phyloP scores from a whole-genome alignment of 106 monocot genomes.

The Apostasia ramifera region DNA sequence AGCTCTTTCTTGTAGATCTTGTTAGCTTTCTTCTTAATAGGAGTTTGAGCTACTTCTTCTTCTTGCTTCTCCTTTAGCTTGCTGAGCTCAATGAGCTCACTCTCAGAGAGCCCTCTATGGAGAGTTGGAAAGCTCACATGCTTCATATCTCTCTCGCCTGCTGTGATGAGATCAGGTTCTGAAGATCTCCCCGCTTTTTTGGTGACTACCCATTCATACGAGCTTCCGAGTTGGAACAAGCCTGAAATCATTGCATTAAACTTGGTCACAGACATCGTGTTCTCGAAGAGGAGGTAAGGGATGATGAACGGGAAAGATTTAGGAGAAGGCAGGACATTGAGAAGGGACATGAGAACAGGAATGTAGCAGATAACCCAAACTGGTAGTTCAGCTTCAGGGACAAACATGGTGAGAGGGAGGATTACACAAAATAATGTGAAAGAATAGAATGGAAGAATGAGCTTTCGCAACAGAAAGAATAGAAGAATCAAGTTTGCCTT shows the following conservation, averaged over 20 bases:
- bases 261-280: conserved; percentile 94
- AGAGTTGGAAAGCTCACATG: not conserved
- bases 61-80: not conserved
- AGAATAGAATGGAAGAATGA: conserved; percentile 83
- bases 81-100: conserved; percentile 35
- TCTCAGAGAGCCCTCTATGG: conserved; percentile 23
- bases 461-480: conserved; percentile 73
- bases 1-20: conserved; percentile 79
- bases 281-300: conserved; percentile 87
- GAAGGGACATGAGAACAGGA: conserved; percentile 68
- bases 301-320: conserved; percentile 82
- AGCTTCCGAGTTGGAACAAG: conserved; percentile 61
- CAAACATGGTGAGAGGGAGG: conserved; percentile 89
- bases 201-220: conserved; percentile 86
- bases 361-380: conserved; percentile 85
- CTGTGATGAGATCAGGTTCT: conserved; percentile 55
- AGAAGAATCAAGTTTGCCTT: conserved; percentile 46
- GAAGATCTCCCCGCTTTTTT: conserved; percentile 81
- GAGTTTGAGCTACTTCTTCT: conserved; percentile 4
- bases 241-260: conserved; percentile 94
- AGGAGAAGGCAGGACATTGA: conserved; percentile 74
- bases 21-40: conserved; percentile 57
- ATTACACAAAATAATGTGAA: conserved; percentile 90
- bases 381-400: conserved; percentile 78
- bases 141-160: conserved; percentile 29